Conservation (phyloP, 495 filamentous ascomycete species). For the Hypoxylon subgilvum region DNA sequence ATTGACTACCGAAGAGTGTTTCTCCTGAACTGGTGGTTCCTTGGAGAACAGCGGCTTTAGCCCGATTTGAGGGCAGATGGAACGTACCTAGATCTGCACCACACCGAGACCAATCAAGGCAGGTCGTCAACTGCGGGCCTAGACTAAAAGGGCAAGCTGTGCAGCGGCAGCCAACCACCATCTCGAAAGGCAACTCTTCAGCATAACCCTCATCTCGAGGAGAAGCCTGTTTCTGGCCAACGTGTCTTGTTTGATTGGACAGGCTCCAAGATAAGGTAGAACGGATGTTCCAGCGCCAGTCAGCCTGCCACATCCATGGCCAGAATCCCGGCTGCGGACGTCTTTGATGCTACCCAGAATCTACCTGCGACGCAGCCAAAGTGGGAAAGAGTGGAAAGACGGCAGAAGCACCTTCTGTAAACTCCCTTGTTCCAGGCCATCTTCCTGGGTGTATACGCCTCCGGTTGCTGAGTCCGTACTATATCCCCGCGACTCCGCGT, state of each 20-base stretch:
- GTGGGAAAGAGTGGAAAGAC: neutral
- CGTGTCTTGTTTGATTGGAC: slow-evolving; percentile 36
- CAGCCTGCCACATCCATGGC: slow-evolving; percentile 14
- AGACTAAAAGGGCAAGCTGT: slow-evolving; percentile 26
- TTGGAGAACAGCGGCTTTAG: neutral
- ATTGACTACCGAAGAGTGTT: slow-evolving; percentile 9
- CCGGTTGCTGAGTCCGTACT: slow-evolving; percentile 2
- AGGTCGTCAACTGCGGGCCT: slow-evolving; percentile 23
- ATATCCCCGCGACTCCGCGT: slow-evolving; percentile 4
- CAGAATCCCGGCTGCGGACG: slow-evolving; percentile 4
- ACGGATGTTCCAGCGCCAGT: neutral
- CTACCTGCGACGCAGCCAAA: slow-evolving; percentile 14
- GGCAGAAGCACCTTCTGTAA: slow-evolving; percentile 33
- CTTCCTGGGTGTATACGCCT: slow-evolving; percentile 12
- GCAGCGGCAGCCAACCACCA: slow-evolving; percentile 20
- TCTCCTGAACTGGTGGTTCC: no score
- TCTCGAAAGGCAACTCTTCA: slow-evolving; percentile 5
- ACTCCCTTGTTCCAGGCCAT: slow-evolving; percentile 8
- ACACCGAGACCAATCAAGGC: slow-evolving; percentile 34
- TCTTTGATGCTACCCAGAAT: slow-evolving; percentile 13
- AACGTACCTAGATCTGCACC: slow-evolving; percentile 1
- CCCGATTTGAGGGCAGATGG: slow-evolving; percentile 2
- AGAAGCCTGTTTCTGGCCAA: slow-evolving; percentile 22
- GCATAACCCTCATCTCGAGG: slow-evolving; percentile 14
- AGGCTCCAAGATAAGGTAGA: slow-evolving; percentile 27